Conservation (phyloP, 2,329 filamentous ascomycete genomes). For the Exophiala lecanii-corni region DNA sequence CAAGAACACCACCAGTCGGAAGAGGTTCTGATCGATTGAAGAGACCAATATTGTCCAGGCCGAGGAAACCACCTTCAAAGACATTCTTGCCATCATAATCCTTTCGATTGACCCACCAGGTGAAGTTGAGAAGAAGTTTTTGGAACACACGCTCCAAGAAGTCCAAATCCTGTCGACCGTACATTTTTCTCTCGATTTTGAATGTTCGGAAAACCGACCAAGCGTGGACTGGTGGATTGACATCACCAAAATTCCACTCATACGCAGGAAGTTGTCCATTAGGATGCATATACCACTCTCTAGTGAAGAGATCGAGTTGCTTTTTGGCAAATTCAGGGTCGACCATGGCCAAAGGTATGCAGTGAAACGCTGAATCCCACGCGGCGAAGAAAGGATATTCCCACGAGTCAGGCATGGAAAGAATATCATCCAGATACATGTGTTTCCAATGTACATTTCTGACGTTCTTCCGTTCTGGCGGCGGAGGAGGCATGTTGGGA, state of each 20-base stretch:
- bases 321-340: constrained; percentile 98
- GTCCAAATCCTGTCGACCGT: constrained; percentile 88
- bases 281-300: constrained; percentile 98
- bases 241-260: constrained; percentile 97
- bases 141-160: constrained; percentile 96
- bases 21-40: constrained; percentile 96
- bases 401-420: constrained; percentile 98
- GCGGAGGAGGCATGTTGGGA: constrained; percentile 80
- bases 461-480: constrained; percentile 70
- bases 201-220: constrained; percentile 95
- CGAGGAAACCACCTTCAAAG: constrained; percentile 93
- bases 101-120: constrained; percentile 99
- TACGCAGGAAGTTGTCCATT: constrained; percentile 91
- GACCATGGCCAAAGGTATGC: constrained; percentile 92
- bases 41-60: constrained; percentile 92
- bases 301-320: constrained; percentile 89
- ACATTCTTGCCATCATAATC: constrained; percentile 93
- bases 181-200: constrained; percentile 98
- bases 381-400: constrained; percentile 97
- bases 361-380: constrained; percentile 97
- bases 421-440: constrained; percentile 86
- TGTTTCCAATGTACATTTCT: constrained; percentile 92
- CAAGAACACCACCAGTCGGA: constrained; percentile 85
- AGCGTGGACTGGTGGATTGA: constrained; percentile 93
- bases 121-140: constrained; percentile 92